phyloP scores from a whole-genome alignment of 371 early-diverging fungal genomes.

The Mucor saturninus region DNA sequence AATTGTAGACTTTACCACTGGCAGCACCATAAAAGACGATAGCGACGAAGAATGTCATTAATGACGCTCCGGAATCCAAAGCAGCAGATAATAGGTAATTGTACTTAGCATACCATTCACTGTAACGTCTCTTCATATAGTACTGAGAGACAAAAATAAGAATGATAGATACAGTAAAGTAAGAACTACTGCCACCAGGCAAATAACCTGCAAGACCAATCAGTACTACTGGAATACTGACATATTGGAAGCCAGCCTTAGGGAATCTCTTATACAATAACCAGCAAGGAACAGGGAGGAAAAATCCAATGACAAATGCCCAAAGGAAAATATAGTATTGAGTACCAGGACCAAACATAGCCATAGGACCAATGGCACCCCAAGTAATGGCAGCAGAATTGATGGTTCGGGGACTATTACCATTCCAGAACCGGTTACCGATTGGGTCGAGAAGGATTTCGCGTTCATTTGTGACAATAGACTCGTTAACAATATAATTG shows the following conservation, averaged over 20 bases:
- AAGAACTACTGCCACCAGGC: conserved; percentile 49
- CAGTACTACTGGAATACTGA: conserved; percentile 56
- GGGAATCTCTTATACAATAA: conserved; percentile 40
- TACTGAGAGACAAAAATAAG: conserved; percentile 51
- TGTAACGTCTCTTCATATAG: conserved; percentile 47
- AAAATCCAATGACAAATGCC: conserved; percentile 47
- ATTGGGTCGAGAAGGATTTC: conserved; percentile 43
- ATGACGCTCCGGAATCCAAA: no score
- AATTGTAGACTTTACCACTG: conserved; percentile 33
- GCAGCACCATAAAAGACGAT: conserved; percentile 60
- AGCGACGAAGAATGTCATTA: conserved; percentile 52
- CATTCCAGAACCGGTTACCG: conserved; percentile 60
- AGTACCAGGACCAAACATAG: conserved; percentile 68
- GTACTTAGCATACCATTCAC: conserved; percentile 57
- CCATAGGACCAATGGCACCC: conserved; percentile 74
- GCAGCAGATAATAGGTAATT: conserved; percentile 39
- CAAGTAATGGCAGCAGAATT: conserved; percentile 25
- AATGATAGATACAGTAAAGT: conserved; percentile 46
- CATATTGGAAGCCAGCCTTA: conserved; percentile 35
- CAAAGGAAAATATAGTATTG: conserved; percentile 64
- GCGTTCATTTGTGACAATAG: conserved; percentile 46
- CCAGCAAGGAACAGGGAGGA: conserved; percentile 43
- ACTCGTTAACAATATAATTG: conserved; percentile 56
- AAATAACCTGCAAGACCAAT: conserved; percentile 43
- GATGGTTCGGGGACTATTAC: conserved; percentile 54